Conservation (phyloP, 805 yeast genomes). For the Helenozyma rhizophorensis region DNA sequence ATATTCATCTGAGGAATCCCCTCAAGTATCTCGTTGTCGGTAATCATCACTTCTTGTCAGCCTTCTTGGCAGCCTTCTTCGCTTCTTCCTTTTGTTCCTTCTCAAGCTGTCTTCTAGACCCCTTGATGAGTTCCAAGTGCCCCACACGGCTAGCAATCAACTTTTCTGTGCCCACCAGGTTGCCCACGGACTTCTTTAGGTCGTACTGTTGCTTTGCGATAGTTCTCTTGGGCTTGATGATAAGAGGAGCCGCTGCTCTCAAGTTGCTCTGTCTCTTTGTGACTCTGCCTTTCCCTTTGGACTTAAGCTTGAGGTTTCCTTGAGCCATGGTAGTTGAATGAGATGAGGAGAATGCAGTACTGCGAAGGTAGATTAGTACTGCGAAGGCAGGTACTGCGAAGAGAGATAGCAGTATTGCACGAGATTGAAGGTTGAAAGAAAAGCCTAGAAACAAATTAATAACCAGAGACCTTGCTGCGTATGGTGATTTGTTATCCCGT, state of each 20-base stretch:
- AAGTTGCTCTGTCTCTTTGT: conserved; percentile 65
- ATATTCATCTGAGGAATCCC: conserved; percentile 6
- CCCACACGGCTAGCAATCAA: conserved; percentile 88
- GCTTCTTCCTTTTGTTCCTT: conserved; percentile 44
- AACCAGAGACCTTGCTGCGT: no score
- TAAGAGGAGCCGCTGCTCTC: conserved; percentile 68
- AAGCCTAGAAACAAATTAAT: no score
- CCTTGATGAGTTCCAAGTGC: conserved; percentile 85
- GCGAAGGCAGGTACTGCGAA: no score
- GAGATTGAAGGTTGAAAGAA: no score
- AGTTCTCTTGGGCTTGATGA: conserved; percentile 62
- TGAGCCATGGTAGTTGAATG: conserved; percentile 58
- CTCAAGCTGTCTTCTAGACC: conserved; percentile 81
- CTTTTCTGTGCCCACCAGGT: conserved; percentile 59
- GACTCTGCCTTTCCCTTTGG: conserved; percentile 45
- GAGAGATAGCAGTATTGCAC: no score
- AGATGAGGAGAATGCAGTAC: conserved; percentile 1
- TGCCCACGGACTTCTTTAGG: conserved; percentile 44
- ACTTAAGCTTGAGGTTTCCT: conserved; percentile 58
- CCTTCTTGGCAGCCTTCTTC: conserved; percentile 18
- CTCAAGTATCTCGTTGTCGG: conserved; percentile 3
- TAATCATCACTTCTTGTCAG: conserved; percentile 8
- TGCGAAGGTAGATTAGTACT: conserved; percentile 1
- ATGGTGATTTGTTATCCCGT: no score
- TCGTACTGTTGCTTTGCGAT: conserved; percentile 44